These are phyloP conservation scores for Lecanosticta acicola DNA, from an alignment of 2,329 filamentous ascomycete genomes.

Conservation along the genomic window DNA sequence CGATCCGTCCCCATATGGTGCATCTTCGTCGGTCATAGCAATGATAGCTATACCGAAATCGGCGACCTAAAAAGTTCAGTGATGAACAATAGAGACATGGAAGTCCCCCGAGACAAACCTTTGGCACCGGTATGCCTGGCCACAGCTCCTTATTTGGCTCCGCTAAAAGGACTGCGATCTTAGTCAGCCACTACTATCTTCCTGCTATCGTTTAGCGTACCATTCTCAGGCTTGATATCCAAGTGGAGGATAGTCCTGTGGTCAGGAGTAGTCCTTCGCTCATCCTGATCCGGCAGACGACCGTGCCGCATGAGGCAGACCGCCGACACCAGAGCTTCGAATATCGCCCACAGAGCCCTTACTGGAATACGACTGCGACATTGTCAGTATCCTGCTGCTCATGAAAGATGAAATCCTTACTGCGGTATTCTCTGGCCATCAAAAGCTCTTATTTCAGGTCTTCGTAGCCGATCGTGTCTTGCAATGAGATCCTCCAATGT, in stretches of 20 bases:
- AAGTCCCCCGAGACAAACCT: no score
- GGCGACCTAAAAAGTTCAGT: background rate
- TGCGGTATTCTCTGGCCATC: no score
- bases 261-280: background rate
- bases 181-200: no score
- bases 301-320: background rate
- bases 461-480: background rate
- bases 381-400: background rate
- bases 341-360: background rate
- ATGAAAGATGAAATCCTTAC: no score
- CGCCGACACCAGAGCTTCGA: background rate
- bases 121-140: background rate
- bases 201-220: background rate
- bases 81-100: no score
- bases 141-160: background rate
- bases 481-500: background rate
- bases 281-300: background rate
- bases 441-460: no score
- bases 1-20: background rate
- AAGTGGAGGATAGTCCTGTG: background rate
- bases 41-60: background rate
- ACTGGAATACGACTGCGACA: background rate
- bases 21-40: background rate
- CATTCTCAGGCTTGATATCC: background rate
- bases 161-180: background rate